phyloP scores from a whole-genome alignment of 1,284 basidiomycete species.

The Ganoderma boninense region DNA sequence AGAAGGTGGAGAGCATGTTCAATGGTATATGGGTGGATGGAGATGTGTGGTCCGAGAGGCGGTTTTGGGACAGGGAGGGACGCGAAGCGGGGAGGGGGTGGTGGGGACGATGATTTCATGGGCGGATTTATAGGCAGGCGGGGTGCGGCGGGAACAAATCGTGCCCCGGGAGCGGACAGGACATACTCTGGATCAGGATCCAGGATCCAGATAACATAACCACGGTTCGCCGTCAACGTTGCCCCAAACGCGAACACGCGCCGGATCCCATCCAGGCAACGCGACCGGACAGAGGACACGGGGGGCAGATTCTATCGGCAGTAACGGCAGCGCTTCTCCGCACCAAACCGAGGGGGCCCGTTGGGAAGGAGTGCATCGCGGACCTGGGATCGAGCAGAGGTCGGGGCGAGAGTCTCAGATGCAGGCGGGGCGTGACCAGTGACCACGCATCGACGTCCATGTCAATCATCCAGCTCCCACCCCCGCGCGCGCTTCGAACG shows the following conservation, averaged over 20 bases:
- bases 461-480: too few species aligned
- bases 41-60: background rate
- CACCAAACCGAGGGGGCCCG: background rate
- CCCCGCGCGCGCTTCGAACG: conserved; percentile 1
- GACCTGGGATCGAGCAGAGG: background rate
- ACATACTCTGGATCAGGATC: conserved; percentile 16
- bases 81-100: conserved; percentile 5
- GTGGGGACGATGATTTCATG: conserved; percentile 6
- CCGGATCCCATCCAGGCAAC: conserved; percentile 13
- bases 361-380: background rate
- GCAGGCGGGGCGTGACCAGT: too few species aligned
- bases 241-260: conserved; percentile 12
- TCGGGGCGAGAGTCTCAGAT: background rate
- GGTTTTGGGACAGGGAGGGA: background rate
- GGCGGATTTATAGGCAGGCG: conserved; percentile 25
- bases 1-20: conserved; percentile 50
- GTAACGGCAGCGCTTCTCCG: conserved; percentile 8
- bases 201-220: conserved; percentile 24
- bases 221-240: conserved; percentile 19
- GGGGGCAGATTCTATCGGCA: conserved; percentile 6
- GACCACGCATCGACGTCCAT: background rate
- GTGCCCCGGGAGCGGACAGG: conserved; percentile 10
- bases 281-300: conserved; percentile 12
- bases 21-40: conserved; percentile 10
- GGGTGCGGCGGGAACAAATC: conserved; percentile 7